These are phyloP conservation scores for Crithidia acanthocephali DNA, from an alignment of 208 protist genomes.

Conservation along the genomic window DNA sequence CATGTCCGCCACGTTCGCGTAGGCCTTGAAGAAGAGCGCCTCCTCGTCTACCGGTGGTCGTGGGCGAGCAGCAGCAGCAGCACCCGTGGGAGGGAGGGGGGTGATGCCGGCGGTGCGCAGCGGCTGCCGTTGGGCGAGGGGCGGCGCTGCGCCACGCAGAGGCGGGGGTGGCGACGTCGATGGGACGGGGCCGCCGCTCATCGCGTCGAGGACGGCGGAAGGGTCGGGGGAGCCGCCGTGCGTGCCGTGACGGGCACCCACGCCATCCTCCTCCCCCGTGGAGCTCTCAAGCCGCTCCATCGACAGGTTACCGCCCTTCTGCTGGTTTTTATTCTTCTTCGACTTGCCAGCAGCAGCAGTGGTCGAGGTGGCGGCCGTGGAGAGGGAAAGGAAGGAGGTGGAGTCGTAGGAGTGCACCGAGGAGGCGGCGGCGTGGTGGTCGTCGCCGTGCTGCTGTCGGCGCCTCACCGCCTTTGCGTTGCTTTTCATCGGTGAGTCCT, in stretches of 20 bases:
- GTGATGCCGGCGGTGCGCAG: conserved; percentile 1
- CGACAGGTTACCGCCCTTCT: neutral
- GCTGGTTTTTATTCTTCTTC: neutral
- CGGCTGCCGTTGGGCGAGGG: too few species aligned
- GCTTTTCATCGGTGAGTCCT: conserved; percentile 14
- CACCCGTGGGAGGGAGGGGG: neutral
- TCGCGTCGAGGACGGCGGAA: neutral
- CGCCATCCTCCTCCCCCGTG: neutral
- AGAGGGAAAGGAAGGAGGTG: neutral
- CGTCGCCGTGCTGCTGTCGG: neutral
- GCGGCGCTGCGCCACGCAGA: neutral
- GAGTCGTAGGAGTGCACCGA: neutral
- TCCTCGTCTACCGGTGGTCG: conserved; percentile 18
- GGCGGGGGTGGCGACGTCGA: conserved; percentile 8
- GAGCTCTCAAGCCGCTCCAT: neutral
- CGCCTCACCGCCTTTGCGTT: neutral
- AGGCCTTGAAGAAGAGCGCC: conserved; percentile 37
- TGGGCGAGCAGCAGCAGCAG: too few species aligned
- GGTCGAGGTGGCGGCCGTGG: neutral
- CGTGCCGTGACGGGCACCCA: neutral
- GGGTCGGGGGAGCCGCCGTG: neutral
- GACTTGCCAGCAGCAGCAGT: neutral
- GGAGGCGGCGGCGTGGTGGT: neutral
- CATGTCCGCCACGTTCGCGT: conserved; percentile 77
- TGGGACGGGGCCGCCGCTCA: neutral